phyloP scores from a whole-genome alignment of 2,329 filamentous ascomycete species.

The Aspergillus pseudoviridinutans region DNA sequence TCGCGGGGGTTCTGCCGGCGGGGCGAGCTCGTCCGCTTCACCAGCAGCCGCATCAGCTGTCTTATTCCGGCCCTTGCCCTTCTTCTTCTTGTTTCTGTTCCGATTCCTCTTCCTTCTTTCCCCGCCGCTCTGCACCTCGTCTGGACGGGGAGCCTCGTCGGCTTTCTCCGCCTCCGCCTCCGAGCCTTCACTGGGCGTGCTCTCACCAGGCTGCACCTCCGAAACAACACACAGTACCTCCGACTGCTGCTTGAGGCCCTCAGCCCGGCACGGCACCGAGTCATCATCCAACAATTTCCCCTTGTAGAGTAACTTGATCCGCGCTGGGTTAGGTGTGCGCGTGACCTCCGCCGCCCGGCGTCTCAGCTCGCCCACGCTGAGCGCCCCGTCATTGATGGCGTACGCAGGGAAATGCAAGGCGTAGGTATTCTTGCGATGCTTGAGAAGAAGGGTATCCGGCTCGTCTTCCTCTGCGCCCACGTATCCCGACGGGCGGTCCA shows the following conservation, averaged over 20 bases:
- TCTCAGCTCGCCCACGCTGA: conserved; percentile 41
- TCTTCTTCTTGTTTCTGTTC: conserved; percentile 17
- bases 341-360: conserved; percentile 37
- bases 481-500: conserved; percentile 19
- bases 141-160: conserved; percentile 14
- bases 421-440: conserved; percentile 40
- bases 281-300: conserved; percentile 43
- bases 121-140: conserved; percentile 17
- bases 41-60: conserved; percentile 9
- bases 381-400: conserved; percentile 43
- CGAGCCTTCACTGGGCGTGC: conserved; percentile 29
- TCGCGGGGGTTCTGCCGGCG: conserved; percentile 16
- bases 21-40: conserved; percentile 12
- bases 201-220: conserved; percentile 30
- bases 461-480: conserved; percentile 25
- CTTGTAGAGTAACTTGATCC: conserved; percentile 46
- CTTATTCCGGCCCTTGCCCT: conserved; percentile 16
- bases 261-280: conserved; percentile 34
- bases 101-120: conserved; percentile 15
- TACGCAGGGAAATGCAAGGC: conserved; percentile 44
- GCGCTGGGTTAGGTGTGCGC: conserved; percentile 31
- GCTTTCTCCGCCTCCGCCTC: conserved; percentile 22
- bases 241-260: conserved; percentile 47
- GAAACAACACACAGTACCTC: conserved; percentile 46
- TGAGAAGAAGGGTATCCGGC: conserved; percentile 43